phyloP scores from a whole-genome alignment of 495 filamentous ascomycete genomes.

The Hyaloscypha variabilis region DNA sequence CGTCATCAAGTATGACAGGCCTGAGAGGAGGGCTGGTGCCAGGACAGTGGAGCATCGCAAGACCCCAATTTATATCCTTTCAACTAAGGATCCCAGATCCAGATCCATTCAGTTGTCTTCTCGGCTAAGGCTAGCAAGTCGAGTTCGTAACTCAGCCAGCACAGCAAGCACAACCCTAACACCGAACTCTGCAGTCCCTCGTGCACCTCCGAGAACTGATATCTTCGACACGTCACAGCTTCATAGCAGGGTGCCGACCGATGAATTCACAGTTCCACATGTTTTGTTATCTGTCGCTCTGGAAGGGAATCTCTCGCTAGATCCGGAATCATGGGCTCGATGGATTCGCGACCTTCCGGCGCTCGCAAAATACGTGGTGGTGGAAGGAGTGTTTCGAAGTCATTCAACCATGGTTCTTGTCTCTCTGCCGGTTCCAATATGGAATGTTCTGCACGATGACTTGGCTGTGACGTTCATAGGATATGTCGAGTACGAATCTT shows the following conservation, averaged over 20 bases:
- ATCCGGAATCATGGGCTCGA: constrained; percentile 49
- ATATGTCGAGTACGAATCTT: not conserved
- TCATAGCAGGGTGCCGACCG: not conserved
- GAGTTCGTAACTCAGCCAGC: not conserved
- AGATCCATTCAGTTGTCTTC: constrained; percentile 4
- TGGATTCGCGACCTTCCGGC: constrained; percentile 51
- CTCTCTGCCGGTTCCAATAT: constrained; percentile 36
- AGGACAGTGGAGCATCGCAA: constrained; percentile 1
- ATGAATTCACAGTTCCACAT: constrained; percentile 44
- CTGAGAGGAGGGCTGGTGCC: constrained; percentile 38
- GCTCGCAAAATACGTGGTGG: constrained; percentile 50
- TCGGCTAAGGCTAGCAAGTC: not conserved
- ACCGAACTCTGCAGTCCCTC: not conserved
- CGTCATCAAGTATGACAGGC: constrained; percentile 51
- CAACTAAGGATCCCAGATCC: not conserved
- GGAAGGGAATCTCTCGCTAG: constrained; percentile 49
- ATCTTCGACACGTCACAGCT: not conserved
- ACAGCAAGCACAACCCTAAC: not conserved
- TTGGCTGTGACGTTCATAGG: not conserved
- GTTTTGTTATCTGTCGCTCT: constrained; percentile 57
- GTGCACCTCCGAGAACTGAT: no score
- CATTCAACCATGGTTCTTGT: constrained; percentile 52
- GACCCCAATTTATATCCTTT: constrained; percentile 17
- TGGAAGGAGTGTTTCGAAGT: constrained; percentile 56
- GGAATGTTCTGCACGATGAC: not conserved